Evolutionary conservation across 768 basidiomycete genomes (phyloP).

Genomic region (Tephrocybe sp.): DNA sequence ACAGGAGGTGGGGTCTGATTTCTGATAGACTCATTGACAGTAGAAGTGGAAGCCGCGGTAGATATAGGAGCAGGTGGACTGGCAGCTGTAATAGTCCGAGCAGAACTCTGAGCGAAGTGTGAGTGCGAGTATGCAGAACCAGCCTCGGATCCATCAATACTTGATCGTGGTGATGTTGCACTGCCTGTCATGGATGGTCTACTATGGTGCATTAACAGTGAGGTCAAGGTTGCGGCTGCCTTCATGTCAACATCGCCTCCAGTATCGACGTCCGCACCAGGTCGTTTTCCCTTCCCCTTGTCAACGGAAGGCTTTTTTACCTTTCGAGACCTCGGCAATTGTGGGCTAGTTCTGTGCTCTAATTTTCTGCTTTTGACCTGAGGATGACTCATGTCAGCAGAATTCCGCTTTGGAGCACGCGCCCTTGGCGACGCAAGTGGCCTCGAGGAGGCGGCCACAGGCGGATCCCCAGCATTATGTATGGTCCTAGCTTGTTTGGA

Average conservation of each 20-base stretch:
- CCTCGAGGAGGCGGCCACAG: constrained; percentile 50
- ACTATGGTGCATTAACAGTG: constrained; percentile 57
- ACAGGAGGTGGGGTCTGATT: constrained; percentile 38
- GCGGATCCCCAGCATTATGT: constrained; percentile 70
- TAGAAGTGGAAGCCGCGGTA: constrained; percentile 34
- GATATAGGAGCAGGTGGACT: constrained; percentile 36
- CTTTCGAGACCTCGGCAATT: constrained; percentile 40
- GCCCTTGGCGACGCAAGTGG: constrained; percentile 43
- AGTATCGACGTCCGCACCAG: constrained; percentile 28
- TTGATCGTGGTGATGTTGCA: constrained; percentile 69
- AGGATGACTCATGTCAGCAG: constrained; percentile 45
- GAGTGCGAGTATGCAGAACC: constrained; percentile 61
- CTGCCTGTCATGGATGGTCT: constrained; percentile 58
- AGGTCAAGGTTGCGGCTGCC: constrained; percentile 78
- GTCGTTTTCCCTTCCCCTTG: constrained; percentile 48
- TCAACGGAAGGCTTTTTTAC: constrained; percentile 35
- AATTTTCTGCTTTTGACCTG: constrained; percentile 35
- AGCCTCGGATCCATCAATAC: constrained; percentile 65
- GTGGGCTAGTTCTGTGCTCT: constrained; percentile 28
- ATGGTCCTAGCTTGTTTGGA: constrained; percentile 77
- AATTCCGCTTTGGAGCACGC: constrained; percentile 41
- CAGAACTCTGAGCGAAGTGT: constrained; percentile 66
- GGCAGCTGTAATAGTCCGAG: constrained; percentile 45
- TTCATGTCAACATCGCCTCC: constrained; percentile 75
- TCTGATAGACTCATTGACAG: constrained; percentile 27